Percentiles rank a stretch among this genome's conserved stretches.
Evolutionary conservation across 2,329 filamentous ascomycete species (phyloP).

Genomic region (Colletotrichum eleusines): DNA sequence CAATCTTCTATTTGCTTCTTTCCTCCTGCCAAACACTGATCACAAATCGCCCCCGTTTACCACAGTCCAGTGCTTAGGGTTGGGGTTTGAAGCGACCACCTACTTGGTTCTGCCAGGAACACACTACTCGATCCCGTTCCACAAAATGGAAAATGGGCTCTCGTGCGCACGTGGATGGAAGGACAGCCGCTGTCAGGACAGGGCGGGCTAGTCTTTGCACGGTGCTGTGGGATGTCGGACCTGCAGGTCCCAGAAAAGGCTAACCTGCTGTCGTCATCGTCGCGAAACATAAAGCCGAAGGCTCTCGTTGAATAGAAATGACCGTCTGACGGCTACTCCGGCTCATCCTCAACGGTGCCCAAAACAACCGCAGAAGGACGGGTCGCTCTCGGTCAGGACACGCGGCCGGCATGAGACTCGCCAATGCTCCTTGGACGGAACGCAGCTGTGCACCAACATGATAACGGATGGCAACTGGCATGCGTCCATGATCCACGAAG

Average conservation of each 20-base stretch:
- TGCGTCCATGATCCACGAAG: slow-evolving; percentile 24
- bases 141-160: not conserved
- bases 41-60: not conserved
- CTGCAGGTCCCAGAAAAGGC: slow-evolving; percentile 16
- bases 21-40: not conserved
- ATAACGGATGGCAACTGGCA: slow-evolving; percentile 37
- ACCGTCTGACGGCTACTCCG: not conserved
- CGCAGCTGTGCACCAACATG: slow-evolving; percentile 30
- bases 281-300: slow-evolving; percentile 24
- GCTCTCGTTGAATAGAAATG: not conserved
- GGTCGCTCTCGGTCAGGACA: slow-evolving; percentile 13
- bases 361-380: slow-evolving; percentile 12
- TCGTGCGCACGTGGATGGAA: not conserved
- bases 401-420: slow-evolving; percentile 15
- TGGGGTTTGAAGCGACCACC: not conserved
- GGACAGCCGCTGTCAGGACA: not conserved
- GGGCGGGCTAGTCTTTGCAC: too few species aligned
- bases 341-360: slow-evolving; percentile 8
- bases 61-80: not conserved
- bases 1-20: slow-evolving; percentile 12
- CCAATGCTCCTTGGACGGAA: slow-evolving; percentile 28
- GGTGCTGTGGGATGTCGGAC: slow-evolving; percentile 11
- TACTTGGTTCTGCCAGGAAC: slow-evolving; percentile 17
- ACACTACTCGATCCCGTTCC: not conserved
- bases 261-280: slow-evolving; percentile 27